A percentile compares a stretch with the other conserved stretches of the same genome.
Evolutionary conservation across 768 basidiomycete genomes (phyloP).

Genomic region (Peribolospora kevripleyi): DNA sequence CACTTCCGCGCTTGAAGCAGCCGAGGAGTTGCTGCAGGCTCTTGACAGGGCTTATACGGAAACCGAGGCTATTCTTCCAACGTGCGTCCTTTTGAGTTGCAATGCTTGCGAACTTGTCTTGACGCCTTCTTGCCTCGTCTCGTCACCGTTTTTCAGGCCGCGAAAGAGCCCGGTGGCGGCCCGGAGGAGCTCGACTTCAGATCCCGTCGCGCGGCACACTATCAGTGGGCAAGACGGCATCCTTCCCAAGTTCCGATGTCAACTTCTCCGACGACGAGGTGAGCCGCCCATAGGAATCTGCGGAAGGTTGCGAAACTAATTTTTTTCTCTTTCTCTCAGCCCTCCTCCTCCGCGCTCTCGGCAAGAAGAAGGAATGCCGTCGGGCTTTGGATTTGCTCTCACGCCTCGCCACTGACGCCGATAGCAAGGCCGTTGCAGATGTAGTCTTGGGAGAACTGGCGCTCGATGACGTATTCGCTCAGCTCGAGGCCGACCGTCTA

Average conservation of each 20-base stretch:
- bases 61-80: constrained; percentile 1
- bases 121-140: background rate
- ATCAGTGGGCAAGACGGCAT: background rate
- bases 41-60: constrained; percentile 10
- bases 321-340: constrained; percentile 34
- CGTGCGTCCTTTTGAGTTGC: background rate
- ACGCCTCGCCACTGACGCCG: background rate
- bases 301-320: constrained; percentile 13
- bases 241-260: background rate
- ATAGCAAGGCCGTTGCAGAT: constrained; percentile 42
- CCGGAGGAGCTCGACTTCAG: background rate
- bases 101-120: no score
- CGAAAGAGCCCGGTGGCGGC: background rate
- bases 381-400: background rate
- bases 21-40: constrained; percentile 3
- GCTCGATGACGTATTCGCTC: constrained; percentile 47
- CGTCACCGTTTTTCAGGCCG: background rate
- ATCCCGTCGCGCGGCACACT: background rate
- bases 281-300: background rate
- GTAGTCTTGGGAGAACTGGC: constrained; percentile 52
- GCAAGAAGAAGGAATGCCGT: constrained; percentile 37
- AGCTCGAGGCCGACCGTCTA: constrained; percentile 66
- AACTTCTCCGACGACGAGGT: constrained; percentile 9
- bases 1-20: background rate
- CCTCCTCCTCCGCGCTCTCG: constrained; percentile 36